Conservation (phyloP, 2,329 filamentous ascomycete species). For the Penicillium decumbens region DNA sequence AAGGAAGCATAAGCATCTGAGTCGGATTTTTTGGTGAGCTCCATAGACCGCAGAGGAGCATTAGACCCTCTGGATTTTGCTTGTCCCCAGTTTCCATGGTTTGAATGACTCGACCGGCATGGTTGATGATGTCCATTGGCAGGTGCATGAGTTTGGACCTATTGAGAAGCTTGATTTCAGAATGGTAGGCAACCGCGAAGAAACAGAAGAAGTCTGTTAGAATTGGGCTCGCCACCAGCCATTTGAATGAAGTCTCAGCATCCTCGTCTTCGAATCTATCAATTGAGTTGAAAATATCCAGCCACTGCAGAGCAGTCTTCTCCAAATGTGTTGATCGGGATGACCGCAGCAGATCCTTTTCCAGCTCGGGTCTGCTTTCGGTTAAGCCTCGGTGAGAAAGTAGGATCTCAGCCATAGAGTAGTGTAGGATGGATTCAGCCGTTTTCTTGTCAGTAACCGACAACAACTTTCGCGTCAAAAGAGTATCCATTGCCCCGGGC, state of each 20-base stretch:
- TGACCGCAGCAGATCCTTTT: background rate
- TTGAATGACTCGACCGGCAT: constrained; percentile 2
- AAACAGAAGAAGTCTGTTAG: constrained; percentile 8
- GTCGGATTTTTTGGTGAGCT: constrained; percentile 2
- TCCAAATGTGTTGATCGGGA: constrained; percentile 3
- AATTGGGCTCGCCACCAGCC: background rate
- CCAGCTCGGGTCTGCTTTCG: background rate
- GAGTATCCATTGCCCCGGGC: constrained; percentile 3
- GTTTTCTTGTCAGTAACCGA: background rate
- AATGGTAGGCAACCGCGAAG: constrained; percentile 3
- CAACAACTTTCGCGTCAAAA: constrained; percentile 5
- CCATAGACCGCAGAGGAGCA: constrained; percentile 6
- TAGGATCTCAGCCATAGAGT: constrained; percentile 2
- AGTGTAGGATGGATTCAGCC: constrained; percentile 1
- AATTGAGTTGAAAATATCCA: background rate
- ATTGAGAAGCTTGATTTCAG: background rate
- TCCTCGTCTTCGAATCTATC: background rate
- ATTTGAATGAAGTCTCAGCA: background rate
- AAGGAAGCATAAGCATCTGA: constrained; percentile 1
- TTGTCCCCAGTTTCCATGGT: background rate
- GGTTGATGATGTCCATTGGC: constrained; percentile 3
- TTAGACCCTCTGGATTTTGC: background rate
- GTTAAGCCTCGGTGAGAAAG: background rate
- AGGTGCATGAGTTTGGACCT: background rate
- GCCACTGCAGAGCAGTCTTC: constrained; percentile 2